phyloP scores from a whole-genome alignment of 139 green algal species.

The Trebouxia sp. region DNA sequence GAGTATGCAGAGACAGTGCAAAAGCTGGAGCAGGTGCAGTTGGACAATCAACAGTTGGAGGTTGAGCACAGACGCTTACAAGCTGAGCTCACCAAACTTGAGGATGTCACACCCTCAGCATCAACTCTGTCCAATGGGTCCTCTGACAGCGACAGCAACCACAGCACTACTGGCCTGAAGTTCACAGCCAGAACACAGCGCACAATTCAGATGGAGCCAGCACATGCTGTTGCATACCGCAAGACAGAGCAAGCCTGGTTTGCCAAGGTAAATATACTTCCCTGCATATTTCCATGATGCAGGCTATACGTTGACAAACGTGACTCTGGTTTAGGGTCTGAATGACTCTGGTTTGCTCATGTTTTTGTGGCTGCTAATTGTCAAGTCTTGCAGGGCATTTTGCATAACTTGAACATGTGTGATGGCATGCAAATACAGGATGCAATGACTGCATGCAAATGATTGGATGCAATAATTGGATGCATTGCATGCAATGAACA shows the following conservation, averaged over 20 bases:
- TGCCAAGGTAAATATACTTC: background rate
- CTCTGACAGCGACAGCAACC: constrained; percentile 22
- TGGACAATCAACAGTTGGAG: background rate
- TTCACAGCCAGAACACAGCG: no score
- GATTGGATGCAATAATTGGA: no score
- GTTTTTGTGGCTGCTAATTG: no score
- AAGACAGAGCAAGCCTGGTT: constrained; percentile 14
- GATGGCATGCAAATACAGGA: no score
- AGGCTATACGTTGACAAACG: no score
- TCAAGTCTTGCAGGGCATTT: no score
- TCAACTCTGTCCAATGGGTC: background rate
- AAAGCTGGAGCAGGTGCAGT: background rate
- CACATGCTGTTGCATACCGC: constrained; percentile 2
- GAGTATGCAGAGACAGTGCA: constrained; percentile 11
- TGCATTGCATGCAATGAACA: no score
- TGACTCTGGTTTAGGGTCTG: no score
- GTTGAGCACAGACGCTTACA: background rate
- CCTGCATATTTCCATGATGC: background rate
- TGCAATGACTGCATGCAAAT: no score
- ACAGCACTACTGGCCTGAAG: background rate
- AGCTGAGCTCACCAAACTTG: background rate
- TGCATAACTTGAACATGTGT: no score
- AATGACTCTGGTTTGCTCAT: no score
- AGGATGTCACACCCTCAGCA: background rate
- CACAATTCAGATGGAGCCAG: background rate